Percentiles rank a stretch among this genome's conserved stretches.
Conservation (phyloP, 768 basidiomycete species). For the Tremella mesenterica region DNA sequence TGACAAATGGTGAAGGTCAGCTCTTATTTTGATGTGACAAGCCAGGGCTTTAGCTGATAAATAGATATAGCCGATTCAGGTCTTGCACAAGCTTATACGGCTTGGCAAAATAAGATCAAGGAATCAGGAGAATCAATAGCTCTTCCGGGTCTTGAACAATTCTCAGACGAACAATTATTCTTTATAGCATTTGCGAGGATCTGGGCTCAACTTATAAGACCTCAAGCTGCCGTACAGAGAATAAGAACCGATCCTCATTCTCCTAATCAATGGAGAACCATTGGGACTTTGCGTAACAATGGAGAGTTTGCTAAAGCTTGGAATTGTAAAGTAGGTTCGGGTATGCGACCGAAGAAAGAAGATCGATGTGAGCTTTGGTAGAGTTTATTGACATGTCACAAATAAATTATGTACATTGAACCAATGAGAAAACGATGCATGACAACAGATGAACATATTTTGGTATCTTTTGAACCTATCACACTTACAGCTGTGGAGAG, state of each 20-base stretch:
- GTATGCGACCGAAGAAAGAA: slow-evolving; percentile 74
- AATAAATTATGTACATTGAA: no score
- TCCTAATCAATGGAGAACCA: slow-evolving; percentile 66
- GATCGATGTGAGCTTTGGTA: slow-evolving; percentile 75
- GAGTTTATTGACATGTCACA: no score
- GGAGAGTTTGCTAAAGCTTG: slow-evolving; percentile 83
- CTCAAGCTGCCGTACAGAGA: slow-evolving; percentile 62
- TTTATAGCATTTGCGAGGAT: slow-evolving; percentile 81
- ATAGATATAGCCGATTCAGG: slow-evolving; percentile 43
- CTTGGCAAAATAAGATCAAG: slow-evolving; percentile 65
- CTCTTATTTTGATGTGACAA: neutral
- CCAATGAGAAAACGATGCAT: no score
- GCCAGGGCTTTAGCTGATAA: neutral
- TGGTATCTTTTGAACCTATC: no score
- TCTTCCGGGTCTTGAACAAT: slow-evolving; percentile 61
- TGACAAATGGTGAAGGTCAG: slow-evolving; percentile 42
- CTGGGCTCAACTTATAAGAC: slow-evolving; percentile 77
- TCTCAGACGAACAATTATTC: slow-evolving; percentile 68
- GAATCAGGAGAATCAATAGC: slow-evolving; percentile 51
- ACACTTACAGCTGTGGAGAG: no score
- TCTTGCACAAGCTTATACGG: slow-evolving; percentile 58
- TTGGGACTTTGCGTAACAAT: slow-evolving; percentile 78
- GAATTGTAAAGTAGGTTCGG: slow-evolving; percentile 65
- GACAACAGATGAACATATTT: no score
- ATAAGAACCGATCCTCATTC: slow-evolving; percentile 85